Evolutionary conservation across 805 yeast genomes (phyloP).

Genomic region (Lipomyces mesembrius): DNA sequence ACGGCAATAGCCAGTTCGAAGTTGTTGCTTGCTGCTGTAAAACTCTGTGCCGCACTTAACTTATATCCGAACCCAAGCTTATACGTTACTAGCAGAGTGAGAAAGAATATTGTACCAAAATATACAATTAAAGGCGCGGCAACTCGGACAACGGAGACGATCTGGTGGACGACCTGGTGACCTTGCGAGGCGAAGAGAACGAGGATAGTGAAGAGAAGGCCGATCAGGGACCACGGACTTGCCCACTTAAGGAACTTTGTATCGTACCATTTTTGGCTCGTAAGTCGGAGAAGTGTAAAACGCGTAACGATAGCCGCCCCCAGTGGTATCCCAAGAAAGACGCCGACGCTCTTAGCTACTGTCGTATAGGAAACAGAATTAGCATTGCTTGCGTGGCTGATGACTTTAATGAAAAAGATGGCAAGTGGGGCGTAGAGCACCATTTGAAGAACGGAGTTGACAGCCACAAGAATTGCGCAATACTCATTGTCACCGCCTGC

Average conservation of each 20-base stretch:
- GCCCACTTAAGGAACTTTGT: conserved; percentile 49
- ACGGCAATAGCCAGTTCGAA: conserved; percentile 62
- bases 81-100: conserved; percentile 46
- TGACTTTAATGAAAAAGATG: conserved; percentile 53
- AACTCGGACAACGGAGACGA: conserved; percentile 56
- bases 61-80: conserved; percentile 43
- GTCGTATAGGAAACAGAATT: conserved; percentile 43
- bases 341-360: conserved; percentile 56
- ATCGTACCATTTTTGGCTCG: conserved; percentile 44
- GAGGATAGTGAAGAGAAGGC: conserved; percentile 55
- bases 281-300: conserved; percentile 41
- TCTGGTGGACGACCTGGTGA: conserved; percentile 52
- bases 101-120: conserved; percentile 55
- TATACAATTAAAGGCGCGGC: conserved; percentile 56
- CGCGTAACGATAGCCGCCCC: conserved; percentile 54
- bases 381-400: conserved; percentile 36
- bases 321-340: conserved; percentile 60
- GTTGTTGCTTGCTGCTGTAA: conserved; percentile 63
- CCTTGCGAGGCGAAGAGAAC: conserved; percentile 59
- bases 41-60: conserved; percentile 55
- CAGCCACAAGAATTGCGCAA: conserved; percentile 57
- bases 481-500: conserved; percentile 56
- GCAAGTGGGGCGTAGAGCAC: conserved; percentile 58
- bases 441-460: conserved; percentile 57
- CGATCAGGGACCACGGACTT: conserved; percentile 57